These are phyloP conservation scores for Luvunga scandens DNA, from an alignment of 345 rosid genomes.

Conservation along the genomic window DNA sequence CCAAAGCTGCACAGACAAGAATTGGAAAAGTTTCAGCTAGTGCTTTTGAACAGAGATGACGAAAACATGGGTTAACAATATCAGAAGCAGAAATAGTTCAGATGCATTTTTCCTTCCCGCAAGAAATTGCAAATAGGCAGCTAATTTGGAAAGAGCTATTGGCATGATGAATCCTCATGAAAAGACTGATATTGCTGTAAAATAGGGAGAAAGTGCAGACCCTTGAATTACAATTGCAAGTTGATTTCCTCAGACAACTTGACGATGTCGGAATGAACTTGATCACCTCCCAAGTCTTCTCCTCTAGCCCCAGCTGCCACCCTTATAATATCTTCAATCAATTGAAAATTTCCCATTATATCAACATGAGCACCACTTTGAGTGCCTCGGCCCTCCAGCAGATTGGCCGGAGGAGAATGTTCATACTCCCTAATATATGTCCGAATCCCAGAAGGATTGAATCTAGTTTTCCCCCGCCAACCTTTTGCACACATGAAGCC, in stretches of 20 bases:
- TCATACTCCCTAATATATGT: constrained; percentile 57
- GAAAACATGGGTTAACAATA: background rate
- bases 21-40: background rate
- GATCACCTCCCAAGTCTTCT: constrained; percentile 59
- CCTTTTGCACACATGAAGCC: constrained; percentile 77
- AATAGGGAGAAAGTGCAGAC: background rate
- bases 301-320: constrained; percentile 67
- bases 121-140: background rate
- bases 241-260: constrained; percentile 59
- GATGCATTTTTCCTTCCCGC: background rate
- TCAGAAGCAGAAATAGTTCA: background rate
- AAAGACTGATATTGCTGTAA: background rate
- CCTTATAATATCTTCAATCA: constrained; percentile 66
- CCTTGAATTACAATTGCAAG: constrained; percentile 36
- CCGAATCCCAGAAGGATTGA: constrained; percentile 62
- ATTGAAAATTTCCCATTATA: constrained; percentile 75
- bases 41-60: background rate
- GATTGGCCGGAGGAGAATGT: constrained; percentile 68
- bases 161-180: background rate
- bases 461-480: constrained; percentile 74
- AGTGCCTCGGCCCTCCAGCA: constrained; percentile 68
- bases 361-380: constrained; percentile 80
- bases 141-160: background rate
- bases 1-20: background rate
- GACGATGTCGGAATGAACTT: constrained; percentile 54